A percentile compares a stretch with the other conserved stretches of the same genome.
Conservation (phyloP, 2,329 filamentous ascomycete species). For the Albifimbria verrucaria region DNA sequence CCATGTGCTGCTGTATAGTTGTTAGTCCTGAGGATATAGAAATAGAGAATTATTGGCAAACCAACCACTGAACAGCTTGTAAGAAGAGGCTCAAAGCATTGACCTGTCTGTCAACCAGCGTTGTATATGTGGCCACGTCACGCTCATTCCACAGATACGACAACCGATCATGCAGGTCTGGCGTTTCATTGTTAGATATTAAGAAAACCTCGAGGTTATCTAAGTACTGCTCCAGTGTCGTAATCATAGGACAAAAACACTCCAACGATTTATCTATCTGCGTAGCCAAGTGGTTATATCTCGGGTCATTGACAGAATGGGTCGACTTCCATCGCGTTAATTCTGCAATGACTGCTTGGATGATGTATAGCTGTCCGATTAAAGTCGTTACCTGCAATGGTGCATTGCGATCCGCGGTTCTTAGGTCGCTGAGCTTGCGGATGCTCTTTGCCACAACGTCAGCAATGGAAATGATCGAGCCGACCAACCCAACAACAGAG, state of each 20-base stretch:
- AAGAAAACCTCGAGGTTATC: not conserved
- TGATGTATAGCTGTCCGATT: slow-evolving; percentile 1
- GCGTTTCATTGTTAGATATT: not conserved
- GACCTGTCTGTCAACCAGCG: not conserved
- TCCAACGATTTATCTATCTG: not conserved
- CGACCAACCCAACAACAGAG: not conserved
- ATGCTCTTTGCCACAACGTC: not conserved
- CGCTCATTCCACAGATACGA: slow-evolving; percentile 1
- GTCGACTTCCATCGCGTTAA: slow-evolving; percentile 1
- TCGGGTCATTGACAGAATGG: not conserved
- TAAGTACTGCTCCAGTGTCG: not conserved
- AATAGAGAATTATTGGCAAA: not conserved
- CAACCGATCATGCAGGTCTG: not conserved
- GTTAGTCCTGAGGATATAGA: not conserved
- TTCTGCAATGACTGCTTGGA: not conserved
- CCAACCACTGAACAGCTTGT: not conserved
- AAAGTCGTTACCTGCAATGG: not conserved
- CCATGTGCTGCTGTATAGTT: not conserved
- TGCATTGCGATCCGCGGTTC: not conserved
- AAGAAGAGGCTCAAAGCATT: slow-evolving; percentile 1
- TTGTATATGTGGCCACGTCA: not conserved
- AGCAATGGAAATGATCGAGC: not conserved
- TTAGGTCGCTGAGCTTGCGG: not conserved
- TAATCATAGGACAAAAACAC: not conserved
- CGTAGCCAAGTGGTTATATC: not conserved